Base-by-base conservation (phyloP, 768 basidiomycete genomes). In the Leccinum longicurvipes region DNA sequence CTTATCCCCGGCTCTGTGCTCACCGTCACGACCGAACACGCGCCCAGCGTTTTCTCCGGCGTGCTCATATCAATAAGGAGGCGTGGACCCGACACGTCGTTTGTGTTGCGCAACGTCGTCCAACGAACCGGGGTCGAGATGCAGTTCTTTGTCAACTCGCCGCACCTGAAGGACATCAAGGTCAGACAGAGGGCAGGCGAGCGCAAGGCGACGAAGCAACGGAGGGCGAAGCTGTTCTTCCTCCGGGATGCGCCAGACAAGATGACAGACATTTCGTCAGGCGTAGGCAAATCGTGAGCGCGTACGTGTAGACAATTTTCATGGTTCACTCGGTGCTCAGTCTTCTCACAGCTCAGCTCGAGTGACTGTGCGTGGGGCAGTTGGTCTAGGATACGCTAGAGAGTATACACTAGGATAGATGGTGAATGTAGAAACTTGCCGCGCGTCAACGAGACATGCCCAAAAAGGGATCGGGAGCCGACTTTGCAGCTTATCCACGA, bases 61-160 rank as follows among this genome's bases (percentile, higher is more conserved):
- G 89, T 98, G 45, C 78, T 98, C 55, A 80, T 97, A 63, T 82
- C 85, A 28, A 81, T 95, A 61, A 83, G 91, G 50, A 82, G 91
- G 63, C 82, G 89, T 36, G 95, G 94, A 1, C 79, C 84, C 27
- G 91, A 93, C 73, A 93, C 92, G 25, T 88, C 86, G n/a, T 90
- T 98, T 67, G 78, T 86, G 51, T 74, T 98, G 50, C 82, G 96
- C 60, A 98, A 98, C 73, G 83, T 97, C 61, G 81, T 98, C 51
- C 89, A 92, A 64, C 81, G 93, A 60, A 92, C 89, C 12, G 95
- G 94, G 12, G 88, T 97, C 36, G 96, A 98, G 78, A 87, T 92
- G 87, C 88, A 87, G 66, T 90, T 92, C 75, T 93, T 87, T 70
- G 84, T 86, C 60, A 85, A 83, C 66, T 91, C 89, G 50, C 95